These are phyloP conservation scores for Quercus phellos DNA, from an alignment of 331 rosid genomes.

Conservation along the genomic window DNA sequence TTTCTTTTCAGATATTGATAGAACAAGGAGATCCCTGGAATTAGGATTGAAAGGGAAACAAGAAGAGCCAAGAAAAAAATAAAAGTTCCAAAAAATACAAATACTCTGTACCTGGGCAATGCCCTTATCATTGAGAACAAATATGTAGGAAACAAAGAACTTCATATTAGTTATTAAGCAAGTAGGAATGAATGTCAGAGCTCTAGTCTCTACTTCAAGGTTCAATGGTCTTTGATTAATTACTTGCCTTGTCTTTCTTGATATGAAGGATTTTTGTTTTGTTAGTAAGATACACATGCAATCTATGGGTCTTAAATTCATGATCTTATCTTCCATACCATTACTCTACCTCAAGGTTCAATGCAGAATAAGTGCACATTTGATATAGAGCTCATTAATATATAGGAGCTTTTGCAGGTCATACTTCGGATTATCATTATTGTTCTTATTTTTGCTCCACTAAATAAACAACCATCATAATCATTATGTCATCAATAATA, in stretches of 20 bases:
- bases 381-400: too few species aligned
- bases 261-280: too few species aligned
- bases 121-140: neutral
- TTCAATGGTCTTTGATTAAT: neutral
- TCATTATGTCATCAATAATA: neutral
- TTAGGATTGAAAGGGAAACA: neutral
- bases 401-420: neutral
- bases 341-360: too few species aligned
- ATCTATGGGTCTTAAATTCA: too few species aligned
- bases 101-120: conserved; percentile 10
- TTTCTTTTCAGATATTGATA: too few species aligned
- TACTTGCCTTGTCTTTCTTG: neutral
- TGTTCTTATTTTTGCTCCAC: too few species aligned
- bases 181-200: neutral
- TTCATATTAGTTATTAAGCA: neutral
- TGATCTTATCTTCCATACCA: too few species aligned
- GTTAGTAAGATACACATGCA: too few species aligned
- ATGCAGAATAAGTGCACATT: too few species aligned
- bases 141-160: neutral
- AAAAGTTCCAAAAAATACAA: neutral
- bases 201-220: neutral
- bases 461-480: too few species aligned
- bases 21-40: conserved; percentile 5
- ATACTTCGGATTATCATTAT: too few species aligned
- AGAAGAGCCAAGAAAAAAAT: neutral